phyloP scores from a whole-genome alignment of 129 eudicot species.

The Rutidosis leptorrhynchoides region DNA sequence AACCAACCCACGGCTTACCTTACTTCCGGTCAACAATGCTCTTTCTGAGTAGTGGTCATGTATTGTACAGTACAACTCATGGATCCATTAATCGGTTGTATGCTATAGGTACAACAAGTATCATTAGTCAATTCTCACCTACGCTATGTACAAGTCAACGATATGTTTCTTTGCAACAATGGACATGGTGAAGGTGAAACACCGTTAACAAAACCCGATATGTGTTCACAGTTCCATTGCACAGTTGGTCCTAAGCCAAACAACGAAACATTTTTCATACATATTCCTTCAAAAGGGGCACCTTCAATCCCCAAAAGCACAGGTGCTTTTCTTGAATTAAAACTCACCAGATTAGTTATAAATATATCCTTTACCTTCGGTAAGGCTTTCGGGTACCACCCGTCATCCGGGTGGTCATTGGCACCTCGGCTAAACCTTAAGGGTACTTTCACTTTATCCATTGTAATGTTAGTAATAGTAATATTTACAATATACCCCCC shows the following conservation, averaged over 20 bases:
- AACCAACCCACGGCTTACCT: neutral
- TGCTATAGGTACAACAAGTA: neutral
- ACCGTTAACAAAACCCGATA: slow-evolving; percentile 56
- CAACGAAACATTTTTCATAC: slow-evolving; percentile 69
- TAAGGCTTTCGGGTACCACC: slow-evolving; percentile 74
- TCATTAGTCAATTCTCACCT: neutral
- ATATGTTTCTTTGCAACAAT: slow-evolving; percentile 50
- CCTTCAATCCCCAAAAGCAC: slow-evolving; percentile 67
- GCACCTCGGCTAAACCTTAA: slow-evolving; percentile 90
- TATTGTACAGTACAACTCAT: neutral
- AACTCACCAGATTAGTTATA: slow-evolving; percentile 66
- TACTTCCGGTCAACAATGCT: neutral
- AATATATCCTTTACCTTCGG: slow-evolving; percentile 67
- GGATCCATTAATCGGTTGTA: neutral
- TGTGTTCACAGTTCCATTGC: slow-evolving; percentile 69
- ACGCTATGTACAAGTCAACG: slow-evolving; percentile 34
- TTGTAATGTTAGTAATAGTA: slow-evolving; percentile 54
- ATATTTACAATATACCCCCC: slow-evolving; percentile 86
- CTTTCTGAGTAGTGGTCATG: neutral
- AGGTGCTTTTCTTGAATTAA: slow-evolving; percentile 61
- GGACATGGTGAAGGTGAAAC: slow-evolving; percentile 71
- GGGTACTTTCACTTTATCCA: slow-evolving; percentile 90
- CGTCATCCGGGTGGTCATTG: slow-evolving; percentile 79
- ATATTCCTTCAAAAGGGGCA: slow-evolving; percentile 77
- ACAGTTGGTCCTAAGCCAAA: slow-evolving; percentile 49